Conservation (phyloP, 2,329 filamentous ascomycete genomes). For the Monosporascus cannonballus region DNA sequence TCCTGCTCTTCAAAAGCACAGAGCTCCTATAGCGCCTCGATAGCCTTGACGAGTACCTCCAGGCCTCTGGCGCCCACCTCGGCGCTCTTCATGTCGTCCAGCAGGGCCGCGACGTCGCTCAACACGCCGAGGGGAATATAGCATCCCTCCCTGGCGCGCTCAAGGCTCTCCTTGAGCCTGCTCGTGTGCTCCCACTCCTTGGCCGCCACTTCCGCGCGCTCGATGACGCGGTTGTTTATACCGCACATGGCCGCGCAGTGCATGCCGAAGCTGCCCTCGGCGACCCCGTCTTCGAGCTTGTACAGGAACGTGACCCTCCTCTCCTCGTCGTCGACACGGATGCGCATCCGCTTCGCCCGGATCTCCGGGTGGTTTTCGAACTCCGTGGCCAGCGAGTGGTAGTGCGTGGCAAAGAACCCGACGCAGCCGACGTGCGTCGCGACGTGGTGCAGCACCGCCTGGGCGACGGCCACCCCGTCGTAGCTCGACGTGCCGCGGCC, state of each 20-base stretch:
- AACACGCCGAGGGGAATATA: constrained; percentile 81
- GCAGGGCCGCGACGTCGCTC: constrained; percentile 77
- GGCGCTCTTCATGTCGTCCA: constrained; percentile 48
- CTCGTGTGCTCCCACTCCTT: constrained; percentile 94
- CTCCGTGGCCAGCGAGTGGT: constrained; percentile 87
- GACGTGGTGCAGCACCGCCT: constrained; percentile 94
- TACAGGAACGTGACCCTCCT: constrained; percentile 95
- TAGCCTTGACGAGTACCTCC: constrained; percentile 54
- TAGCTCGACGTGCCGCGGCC: constrained; percentile 93
- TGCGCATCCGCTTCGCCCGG: constrained; percentile 81
- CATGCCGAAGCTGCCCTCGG: constrained; percentile 97
- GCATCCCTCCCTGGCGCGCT: constrained; percentile 70
- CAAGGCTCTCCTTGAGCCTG: constrained; percentile 79
- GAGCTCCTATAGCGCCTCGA: constrained; percentile 40
- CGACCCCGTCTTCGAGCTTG: constrained; percentile 86
- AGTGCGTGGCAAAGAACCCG: constrained; percentile 97
- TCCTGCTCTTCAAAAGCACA: background rate
- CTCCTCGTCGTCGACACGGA: constrained; percentile 79
- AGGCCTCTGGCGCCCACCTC: constrained; percentile 47
- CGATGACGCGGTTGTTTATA: constrained; percentile 75
- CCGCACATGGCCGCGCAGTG: constrained; percentile 98
- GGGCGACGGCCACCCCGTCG: constrained; percentile 92
- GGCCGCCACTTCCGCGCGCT: constrained; percentile 81
- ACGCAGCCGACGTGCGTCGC: constrained; percentile 88
- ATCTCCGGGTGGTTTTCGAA: constrained; percentile 89